Conservation (phyloP, 2,329 filamentous ascomycete genomes). For the Aspergillus viridinutans region DNA sequence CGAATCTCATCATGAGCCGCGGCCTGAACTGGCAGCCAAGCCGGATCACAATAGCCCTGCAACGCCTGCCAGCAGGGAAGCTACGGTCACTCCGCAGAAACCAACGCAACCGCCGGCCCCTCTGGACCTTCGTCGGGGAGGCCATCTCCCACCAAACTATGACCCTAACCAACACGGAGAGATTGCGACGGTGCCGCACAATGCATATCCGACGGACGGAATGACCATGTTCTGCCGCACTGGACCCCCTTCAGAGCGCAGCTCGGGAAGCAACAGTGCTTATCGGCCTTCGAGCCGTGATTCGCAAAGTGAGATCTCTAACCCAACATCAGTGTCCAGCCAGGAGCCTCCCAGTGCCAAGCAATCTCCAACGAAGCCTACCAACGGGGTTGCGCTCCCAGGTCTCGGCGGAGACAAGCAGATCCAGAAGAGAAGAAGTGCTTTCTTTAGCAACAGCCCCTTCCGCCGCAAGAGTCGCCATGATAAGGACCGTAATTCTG, state of each 20-base stretch:
- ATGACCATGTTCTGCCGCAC: slow-evolving; percentile 97
- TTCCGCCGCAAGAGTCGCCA: slow-evolving; percentile 88
- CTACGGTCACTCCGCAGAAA: slow-evolving; percentile 52
- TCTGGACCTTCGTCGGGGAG: slow-evolving; percentile 36
- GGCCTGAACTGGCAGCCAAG: slow-evolving; percentile 67
- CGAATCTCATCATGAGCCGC: slow-evolving; percentile 85
- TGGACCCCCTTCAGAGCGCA: slow-evolving; percentile 65
- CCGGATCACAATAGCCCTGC: slow-evolving; percentile 56
- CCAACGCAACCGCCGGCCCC: slow-evolving; percentile 34
- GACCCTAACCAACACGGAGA: slow-evolving; percentile 59
- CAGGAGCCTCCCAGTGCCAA: slow-evolving; percentile 72
- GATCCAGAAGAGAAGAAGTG: slow-evolving; percentile 67
- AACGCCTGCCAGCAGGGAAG: slow-evolving; percentile 48
- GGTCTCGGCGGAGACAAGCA: slow-evolving; percentile 59
- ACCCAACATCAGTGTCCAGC: slow-evolving; percentile 83
- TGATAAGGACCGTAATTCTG: slow-evolving; percentile 56
- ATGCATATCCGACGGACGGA: slow-evolving; percentile 88
- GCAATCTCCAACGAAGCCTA: slow-evolving; percentile 66
- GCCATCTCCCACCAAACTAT: slow-evolving; percentile 43
- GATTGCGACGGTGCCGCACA: slow-evolving; percentile 72
- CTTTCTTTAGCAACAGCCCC: slow-evolving; percentile 90
- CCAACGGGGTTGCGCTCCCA: slow-evolving; percentile 37
- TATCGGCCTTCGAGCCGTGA: slow-evolving; percentile 78
- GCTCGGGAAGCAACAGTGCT: slow-evolving; percentile 59
- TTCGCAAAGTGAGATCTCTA: slow-evolving; percentile 85